Evolutionary conservation across 2,329 filamentous ascomycete genomes (phyloP).

Genomic region (Sporothrix humicola): DNA sequence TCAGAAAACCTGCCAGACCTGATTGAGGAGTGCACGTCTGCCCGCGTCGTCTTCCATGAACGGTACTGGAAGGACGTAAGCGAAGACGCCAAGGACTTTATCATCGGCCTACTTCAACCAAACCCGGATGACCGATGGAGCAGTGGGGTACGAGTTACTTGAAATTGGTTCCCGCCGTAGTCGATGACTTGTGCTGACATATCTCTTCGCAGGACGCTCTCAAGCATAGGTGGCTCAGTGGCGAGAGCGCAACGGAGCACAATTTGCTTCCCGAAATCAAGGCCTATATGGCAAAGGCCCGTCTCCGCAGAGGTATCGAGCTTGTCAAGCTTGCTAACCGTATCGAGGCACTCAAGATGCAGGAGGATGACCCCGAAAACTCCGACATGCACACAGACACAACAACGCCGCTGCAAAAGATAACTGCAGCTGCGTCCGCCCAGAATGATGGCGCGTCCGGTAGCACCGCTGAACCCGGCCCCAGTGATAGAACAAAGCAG

Average conservation of each 20-base stretch:
- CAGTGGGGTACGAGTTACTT: conserved; percentile 66
- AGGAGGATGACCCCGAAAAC: conserved; percentile 81
- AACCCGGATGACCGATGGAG: conserved; percentile 77
- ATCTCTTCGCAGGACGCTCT: conserved; percentile 67
- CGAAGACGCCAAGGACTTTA: conserved; percentile 93
- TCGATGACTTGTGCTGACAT: conserved; percentile 15
- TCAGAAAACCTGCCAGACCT: conserved; percentile 91
- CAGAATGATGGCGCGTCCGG: neutral
- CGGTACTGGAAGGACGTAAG: conserved; percentile 99
- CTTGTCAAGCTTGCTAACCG: conserved; percentile 95
- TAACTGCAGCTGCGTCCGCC: neutral
- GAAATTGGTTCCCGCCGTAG: neutral
- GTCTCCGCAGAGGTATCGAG: conserved; percentile 91
- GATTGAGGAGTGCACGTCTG: conserved; percentile 89
- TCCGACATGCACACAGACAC: conserved; percentile 73
- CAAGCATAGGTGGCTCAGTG: conserved; percentile 85
- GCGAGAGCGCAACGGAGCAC: conserved; percentile 90
- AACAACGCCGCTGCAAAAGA: conserved; percentile 55
- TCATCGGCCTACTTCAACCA: conserved; percentile 78
- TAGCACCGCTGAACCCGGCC: neutral
- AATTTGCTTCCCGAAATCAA: conserved; percentile 97
- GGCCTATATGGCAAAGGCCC: conserved; percentile 88
- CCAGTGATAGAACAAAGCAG: conserved; percentile 48
- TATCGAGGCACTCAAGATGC: conserved; percentile 91
- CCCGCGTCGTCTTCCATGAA: conserved; percentile 90